Conservation (phyloP, 441 rosid species). For the Pelargonium fulgidum region DNA sequence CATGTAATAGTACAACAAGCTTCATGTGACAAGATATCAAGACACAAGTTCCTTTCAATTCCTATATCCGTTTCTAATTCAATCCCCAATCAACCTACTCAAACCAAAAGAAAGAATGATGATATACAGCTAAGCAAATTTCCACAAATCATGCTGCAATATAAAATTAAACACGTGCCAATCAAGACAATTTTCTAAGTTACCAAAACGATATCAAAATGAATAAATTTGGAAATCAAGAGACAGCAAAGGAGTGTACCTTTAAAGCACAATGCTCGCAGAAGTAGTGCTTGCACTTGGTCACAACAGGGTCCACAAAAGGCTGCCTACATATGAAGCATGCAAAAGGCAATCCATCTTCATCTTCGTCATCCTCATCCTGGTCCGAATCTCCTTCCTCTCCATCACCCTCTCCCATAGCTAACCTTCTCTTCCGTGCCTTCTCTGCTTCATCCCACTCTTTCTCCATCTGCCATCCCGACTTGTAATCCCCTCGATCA, state of each 20-base stretch:
- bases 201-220: background rate
- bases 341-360: conserved; percentile 73
- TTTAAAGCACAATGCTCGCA: conserved; percentile 91
- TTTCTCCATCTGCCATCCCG: conserved; percentile 86
- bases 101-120: too few species aligned
- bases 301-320: conserved; percentile 80
- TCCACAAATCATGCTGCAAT: too few species aligned
- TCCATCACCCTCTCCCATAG: conserved; percentile 50
- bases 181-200: background rate
- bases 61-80: too few species aligned
- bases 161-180: background rate
- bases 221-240: background rate
- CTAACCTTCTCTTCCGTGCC: conserved; percentile 66
- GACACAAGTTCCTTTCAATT: too few species aligned
- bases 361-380: conserved; percentile 33
- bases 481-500: conserved; percentile 85
- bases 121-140: too few species aligned
- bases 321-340: conserved; percentile 77
- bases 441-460: conserved; percentile 94
- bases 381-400: conserved; percentile 37
- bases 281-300: conserved; percentile 87
- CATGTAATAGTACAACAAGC: too few species aligned
- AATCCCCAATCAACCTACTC: too few species aligned
- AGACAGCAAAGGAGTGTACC: conserved; percentile 32
- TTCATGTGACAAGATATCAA: too few species aligned